Base-by-base conservation (phyloP, 441 rosid species). In the Bruguiera hainesii region DNA sequence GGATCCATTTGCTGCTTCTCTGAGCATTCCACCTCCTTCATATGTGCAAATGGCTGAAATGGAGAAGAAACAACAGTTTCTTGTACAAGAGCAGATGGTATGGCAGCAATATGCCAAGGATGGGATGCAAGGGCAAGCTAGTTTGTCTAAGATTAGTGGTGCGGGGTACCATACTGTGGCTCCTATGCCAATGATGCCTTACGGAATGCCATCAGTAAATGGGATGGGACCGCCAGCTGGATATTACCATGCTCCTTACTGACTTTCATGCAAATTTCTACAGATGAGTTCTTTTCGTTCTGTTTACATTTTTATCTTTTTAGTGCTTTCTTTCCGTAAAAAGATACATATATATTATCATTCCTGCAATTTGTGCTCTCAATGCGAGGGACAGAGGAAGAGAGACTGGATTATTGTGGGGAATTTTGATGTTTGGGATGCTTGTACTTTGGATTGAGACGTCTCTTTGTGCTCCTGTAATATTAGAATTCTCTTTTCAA, bases 31-130 rank as follows among this genome's bases (percentile, higher is more conserved):
- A 1, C 94, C 99, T 61, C 99, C 99, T 56, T 88, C 99, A 0
- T 94, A 94, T 30, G 98, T 94, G 63, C 99, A 94, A 74, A 91
- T 94, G 94, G 79, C 91, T 15, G 98, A 94, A 59, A 94, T 94
- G 96, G 97, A 94, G 78, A 86, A 89, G 77, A 94, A 94, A 66
- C 99, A 94, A 71, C 73, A 80, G 16, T 68, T 91, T 31, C 79
- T 94, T 71, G 87, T 82, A 62, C 99, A 91, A 75, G 99, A 94
- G 73, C 98, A 94, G 73, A 83, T 77, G 62, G 66, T 90, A 37
- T 94, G 99, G 99, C 89, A 90, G 53, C 98, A 91, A 60, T 91
- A 94, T 61, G 80, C 86, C 1, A 81, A 58, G 67, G 87, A 86
- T 37, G 99, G 99, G 53, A 94, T 91, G 99, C 89, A 82, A 72